Evolutionary conservation across 129 eudicot genomes (phyloP), one percentile per base, ranked within the genome.

Genomic region (Tagetes patula): DNA sequence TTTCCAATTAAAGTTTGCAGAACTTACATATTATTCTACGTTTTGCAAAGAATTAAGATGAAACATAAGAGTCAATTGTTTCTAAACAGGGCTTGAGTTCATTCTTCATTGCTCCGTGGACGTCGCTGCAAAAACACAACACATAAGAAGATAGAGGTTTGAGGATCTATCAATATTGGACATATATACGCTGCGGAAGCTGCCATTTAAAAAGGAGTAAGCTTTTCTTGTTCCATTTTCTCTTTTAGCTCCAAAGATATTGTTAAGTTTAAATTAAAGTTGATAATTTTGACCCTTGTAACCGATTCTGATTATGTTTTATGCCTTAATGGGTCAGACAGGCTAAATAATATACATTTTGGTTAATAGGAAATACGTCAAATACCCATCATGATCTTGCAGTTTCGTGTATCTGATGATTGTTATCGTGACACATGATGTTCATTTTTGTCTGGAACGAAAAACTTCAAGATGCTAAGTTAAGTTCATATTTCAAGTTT

Each of bases 191-290:
- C 56, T 11, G 69, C 43, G 13, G 12, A 67, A 43, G 38, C 36
- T 67, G 30, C 36, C 42, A 36, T 67, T 56, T 49, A 52, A 33
- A n/a, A 43, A 5, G 83, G 93, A 94, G 97, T 86, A 81, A 81
- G 97, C 76, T 69, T 48, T 45, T 38, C 41, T 67, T 56, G 43
- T 36, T 46, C 60, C 41, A 1, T 69, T 55, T 65, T 10, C 40
- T n/a, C 61, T 4, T 47, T 37, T 61, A 31, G 59, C 47, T 36
- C 48, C 33, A 37, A 77, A 48, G 43, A 69, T n/a, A 56, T 11
- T 59, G 42, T 58, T 34, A 67, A 34, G 4, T 32, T 49, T 75
- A 36, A 41, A 12, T 66, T 3, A 20, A 43, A 4, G 39, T 20
- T 8, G 71, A 9, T 3, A 64, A 40, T 64, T 39, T 14, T 64